Evolutionary conservation across 768 basidiomycete species (phyloP).

Genomic region (Tylopilus balloui): DNA sequence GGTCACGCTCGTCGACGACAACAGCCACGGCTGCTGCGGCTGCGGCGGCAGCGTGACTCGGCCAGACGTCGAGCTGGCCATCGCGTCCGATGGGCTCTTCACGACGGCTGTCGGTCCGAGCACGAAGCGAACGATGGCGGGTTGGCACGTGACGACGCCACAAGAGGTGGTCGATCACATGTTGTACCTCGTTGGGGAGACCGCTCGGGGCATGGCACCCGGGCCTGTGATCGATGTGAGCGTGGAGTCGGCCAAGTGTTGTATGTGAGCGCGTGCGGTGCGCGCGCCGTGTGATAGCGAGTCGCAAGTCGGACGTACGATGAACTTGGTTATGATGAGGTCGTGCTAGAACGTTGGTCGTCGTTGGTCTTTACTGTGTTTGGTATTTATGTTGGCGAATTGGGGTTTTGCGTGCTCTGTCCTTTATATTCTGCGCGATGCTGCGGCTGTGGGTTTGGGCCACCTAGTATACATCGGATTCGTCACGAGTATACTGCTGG

Average conservation of each 20-base stretch:
- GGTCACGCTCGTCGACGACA: constrained; percentile 34
- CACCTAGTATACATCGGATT: no score
- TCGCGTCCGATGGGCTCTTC: constrained; percentile 72
- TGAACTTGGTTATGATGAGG: no score
- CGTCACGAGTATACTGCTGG: no score
- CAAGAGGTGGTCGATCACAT: constrained; percentile 82
- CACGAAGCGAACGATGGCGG: constrained; percentile 83
- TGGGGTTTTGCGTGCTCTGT: no score
- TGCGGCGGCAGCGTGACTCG: constrained; percentile 14
- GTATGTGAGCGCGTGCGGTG: no score
- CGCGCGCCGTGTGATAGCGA: no score
- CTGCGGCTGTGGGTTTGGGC: no score
- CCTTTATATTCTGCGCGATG: no score
- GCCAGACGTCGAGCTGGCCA: constrained; percentile 54
- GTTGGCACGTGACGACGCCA: constrained; percentile 89
- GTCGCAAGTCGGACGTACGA: no score
- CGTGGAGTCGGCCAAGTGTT: constrained; percentile 15
- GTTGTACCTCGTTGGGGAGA: constrained; percentile 52
- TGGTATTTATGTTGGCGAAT: no score
- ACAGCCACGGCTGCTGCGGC: not conserved
- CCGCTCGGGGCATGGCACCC: not conserved
- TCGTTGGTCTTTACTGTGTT: no score
- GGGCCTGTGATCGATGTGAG: not conserved
- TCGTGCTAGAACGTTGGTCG: no score
- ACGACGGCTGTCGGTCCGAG: constrained; percentile 91